Percentiles rank a stretch among this genome's conserved stretches.
Evolutionary conservation across 2,329 filamentous ascomycete genomes (phyloP).

Genomic region (Cercospora berteroae): DNA sequence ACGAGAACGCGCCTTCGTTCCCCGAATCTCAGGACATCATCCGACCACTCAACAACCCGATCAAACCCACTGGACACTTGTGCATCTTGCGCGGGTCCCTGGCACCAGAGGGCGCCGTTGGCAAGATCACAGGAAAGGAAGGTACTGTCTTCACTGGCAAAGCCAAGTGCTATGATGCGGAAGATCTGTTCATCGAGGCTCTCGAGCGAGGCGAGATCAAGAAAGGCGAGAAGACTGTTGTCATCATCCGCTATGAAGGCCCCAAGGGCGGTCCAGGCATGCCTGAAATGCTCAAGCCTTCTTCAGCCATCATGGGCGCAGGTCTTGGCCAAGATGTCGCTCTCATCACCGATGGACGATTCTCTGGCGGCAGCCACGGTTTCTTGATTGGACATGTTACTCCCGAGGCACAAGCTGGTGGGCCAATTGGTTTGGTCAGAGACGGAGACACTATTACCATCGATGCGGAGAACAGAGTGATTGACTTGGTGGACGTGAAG

Average conservation of each 20-base stretch:
- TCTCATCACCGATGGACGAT: slow-evolving; percentile 71
- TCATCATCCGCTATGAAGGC: slow-evolving; percentile 72
- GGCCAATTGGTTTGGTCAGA: slow-evolving; percentile 77
- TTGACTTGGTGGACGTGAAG: slow-evolving; percentile 62
- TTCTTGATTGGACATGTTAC: slow-evolving; percentile 88
- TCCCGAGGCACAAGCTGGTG: slow-evolving; percentile 81
- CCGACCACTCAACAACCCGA: slow-evolving; percentile 64
- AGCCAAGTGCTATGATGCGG: slow-evolving; percentile 67
- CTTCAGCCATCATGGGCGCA: slow-evolving; percentile 70
- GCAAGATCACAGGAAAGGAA: slow-evolving; percentile 76
- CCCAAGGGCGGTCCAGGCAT: slow-evolving; percentile 72
- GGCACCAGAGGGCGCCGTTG: slow-evolving; percentile 67
- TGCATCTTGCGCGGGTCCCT: slow-evolving; percentile 69
- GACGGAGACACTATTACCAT: slow-evolving; percentile 81
- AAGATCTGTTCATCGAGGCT: slow-evolving; percentile 66
- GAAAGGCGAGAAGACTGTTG: slow-evolving; percentile 73
- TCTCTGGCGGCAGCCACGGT: slow-evolving; percentile 78
- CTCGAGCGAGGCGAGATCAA: slow-evolving; percentile 67
- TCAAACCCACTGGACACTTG: slow-evolving; percentile 70
- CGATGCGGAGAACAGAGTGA: slow-evolving; percentile 70
- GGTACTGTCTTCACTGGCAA: slow-evolving; percentile 66
- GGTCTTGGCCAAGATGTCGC: slow-evolving; percentile 71
- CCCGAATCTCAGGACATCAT: slow-evolving; percentile 69
- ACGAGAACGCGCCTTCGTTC: slow-evolving; percentile 60
- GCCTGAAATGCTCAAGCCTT: slow-evolving; percentile 73